Base-by-base conservation (phyloP, 352 stramenopile species). In the Globisporangium viniferum region DNA sequence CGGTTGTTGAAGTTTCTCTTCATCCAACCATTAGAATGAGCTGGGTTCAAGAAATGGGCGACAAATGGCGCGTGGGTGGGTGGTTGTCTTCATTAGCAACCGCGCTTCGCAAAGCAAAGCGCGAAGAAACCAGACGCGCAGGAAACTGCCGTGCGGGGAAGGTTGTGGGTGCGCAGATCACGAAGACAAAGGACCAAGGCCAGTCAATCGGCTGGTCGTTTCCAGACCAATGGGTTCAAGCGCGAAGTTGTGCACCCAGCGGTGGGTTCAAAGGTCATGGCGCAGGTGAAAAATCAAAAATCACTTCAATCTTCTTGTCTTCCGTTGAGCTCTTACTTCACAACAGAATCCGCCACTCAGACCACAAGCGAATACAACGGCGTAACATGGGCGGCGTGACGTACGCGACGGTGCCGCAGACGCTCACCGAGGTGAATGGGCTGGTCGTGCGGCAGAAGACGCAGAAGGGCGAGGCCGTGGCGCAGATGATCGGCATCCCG, bases 371-470 rank as follows among this genome's bases (percentile, higher is more conserved):
- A 36, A 36, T 20, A 29, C 1, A 31, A 31, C 18, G 29, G 22
- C 18, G 29, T 10, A 64, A 15, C 51, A 66, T 66, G 46, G 54
- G 39, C n/a, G 35, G 8, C 15, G 49, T 70, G 18, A 51, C 58
- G 24, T 70, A 70, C 58, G 66, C 66, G 35, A 6, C 59, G 24
- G 74, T 83, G 60, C 69, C 76, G 36, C 72, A 84, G 58, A 70
- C 65, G 36, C 64, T 87, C 35, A 72, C 54, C 3, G 74, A 83
- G 64, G 41, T 79, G 6, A 62, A 71, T 22, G 80, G 81, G 4
- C 59, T 90, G 22, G 80, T 90, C 35, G 66, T 89, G 51, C 77
- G 79, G 8, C 83, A 91, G 69, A 74, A 81, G 68, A 76, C 78
- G 1, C 83, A 90, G 53, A 74, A 71, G 41, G 67, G 59, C 15